Evolutionary conservation across 331 rosid species (phyloP).

Genomic region (Ulmus americana): DNA sequence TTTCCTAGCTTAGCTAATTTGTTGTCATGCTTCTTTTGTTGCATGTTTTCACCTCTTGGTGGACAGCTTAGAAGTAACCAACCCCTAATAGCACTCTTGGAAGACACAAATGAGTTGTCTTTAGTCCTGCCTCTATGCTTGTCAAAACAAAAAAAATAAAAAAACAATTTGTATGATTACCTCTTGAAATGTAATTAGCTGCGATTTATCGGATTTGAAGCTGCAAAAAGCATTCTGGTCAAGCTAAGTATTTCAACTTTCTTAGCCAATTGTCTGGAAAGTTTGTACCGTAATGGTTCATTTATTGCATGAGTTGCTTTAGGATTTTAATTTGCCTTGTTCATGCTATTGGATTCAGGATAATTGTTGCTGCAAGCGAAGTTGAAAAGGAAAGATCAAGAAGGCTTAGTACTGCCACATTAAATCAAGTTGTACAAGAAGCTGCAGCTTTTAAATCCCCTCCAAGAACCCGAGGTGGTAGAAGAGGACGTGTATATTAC

Average conservation of each 20-base stretch:
- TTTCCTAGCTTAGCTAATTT: not conserved
- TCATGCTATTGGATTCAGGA: constrained; percentile 33
- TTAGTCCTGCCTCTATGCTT: not conserved
- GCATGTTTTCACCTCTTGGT: not conserved
- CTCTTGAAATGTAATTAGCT: no score
- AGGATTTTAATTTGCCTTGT: not conserved
- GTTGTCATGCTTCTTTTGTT: no score
- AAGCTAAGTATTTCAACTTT: no score
- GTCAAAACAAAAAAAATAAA: no score
- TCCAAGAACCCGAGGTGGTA: constrained; percentile 88
- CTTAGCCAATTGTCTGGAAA: no score
- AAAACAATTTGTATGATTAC: no score
- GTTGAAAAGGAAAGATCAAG: constrained; percentile 92
- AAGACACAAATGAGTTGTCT: not conserved
- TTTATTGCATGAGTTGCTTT: not conserved
- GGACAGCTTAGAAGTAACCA: not conserved
- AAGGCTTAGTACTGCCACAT: constrained; percentile 73
- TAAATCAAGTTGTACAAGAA: constrained; percentile 85
- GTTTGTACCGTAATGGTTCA: not conserved
- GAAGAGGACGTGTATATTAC: constrained; percentile 89
- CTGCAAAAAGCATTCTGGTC: no score
- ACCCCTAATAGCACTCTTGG: not conserved
- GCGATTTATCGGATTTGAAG: no score
- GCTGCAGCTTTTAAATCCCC: constrained; percentile 88
- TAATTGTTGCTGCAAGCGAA: constrained; percentile 72